Evolutionary conservation across 2,329 filamentous ascomycete genomes (phyloP), one percentile per base, ranked within the genome.

Genomic region (Aspergillus viridinutans): DNA sequence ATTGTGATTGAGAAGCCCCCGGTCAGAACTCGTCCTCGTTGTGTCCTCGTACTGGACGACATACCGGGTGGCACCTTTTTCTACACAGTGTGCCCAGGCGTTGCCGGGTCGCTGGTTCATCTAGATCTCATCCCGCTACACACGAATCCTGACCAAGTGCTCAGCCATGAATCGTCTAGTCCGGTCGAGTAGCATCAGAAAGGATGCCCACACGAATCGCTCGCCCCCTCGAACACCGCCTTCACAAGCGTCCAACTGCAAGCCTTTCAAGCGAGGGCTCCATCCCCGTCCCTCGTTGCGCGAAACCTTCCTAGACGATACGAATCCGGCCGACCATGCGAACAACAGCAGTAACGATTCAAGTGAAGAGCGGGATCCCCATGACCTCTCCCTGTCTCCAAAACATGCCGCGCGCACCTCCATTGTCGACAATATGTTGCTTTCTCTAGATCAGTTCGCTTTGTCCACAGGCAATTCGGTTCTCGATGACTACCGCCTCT

Each of bases 351-450:
- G 62, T 49, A 68, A 68, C 59, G 72, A 74, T 32, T 75, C 73
- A 1, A 69, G 63, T n/a, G 73, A 76, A 55, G 74, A 76, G 50
- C 71, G 67, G 10, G 74, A 77, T 58, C 73, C 74, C 20, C 92
- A 97, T 79, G 92, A 96, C 73, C 82, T 97, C 60, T 92, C 90
- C 57, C 81, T 96, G 67, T 87, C 87, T 52, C 85, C 89, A 50
- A 82, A 87, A 59, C 85, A 90, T 71, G 85, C 90, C 61, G 90
- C 90, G 43, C 86, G 93, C 64, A 90, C 96, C 70, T 97, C 92
- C 38, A 86, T 99, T 64, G 91, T 99, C 58, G 89, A 94, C 74
- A 96, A 97, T 74, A 94, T 99, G 88, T 85, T 97, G 59, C 81
- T 94, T 63, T 96, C 92, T 43, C 86, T 99, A 62, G 93, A 96